Conservation (phyloP, 1,139 yeast species). For the Yamadazyma jaroonii region DNA sequence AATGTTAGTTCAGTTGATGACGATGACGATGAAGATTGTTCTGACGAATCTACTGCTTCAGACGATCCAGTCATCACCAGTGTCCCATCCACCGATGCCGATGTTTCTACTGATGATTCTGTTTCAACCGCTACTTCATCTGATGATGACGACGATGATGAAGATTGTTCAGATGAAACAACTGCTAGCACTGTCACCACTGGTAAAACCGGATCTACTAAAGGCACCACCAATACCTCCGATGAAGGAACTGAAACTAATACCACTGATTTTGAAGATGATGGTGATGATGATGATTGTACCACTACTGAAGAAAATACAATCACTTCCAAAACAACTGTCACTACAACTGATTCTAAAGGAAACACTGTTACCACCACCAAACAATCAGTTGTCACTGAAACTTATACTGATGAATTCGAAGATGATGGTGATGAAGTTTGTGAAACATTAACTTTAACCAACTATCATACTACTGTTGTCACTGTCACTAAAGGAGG, state of each 20-base stretch:
- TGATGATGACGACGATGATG: constrained; percentile 13
- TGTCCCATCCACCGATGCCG: background rate
- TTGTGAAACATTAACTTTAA: background rate
- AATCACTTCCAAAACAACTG: background rate
- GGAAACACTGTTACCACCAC: constrained; percentile 12
- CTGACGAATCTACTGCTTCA: background rate
- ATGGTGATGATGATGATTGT: constrained; percentile 12
- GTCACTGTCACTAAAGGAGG: constrained; percentile 6
- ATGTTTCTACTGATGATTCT: background rate
- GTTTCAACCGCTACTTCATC: constrained; percentile 1
- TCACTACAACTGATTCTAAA: constrained; percentile 7
- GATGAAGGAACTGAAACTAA: constrained; percentile 9
- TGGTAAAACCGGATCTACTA: constrained; percentile 1
- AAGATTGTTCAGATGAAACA: constrained; percentile 13
- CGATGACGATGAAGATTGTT: constrained; percentile 11
- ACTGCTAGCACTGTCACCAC: background rate
- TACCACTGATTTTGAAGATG: constrained; percentile 8
- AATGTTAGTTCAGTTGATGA: constrained; percentile 1
- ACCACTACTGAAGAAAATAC: constrained; percentile 6
- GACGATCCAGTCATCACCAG: too few species aligned
- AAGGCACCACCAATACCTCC: too few species aligned
- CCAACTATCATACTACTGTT: constrained; percentile 1
- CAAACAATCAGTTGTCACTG: constrained; percentile 4
- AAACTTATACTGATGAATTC: constrained; percentile 6
- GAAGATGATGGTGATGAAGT: constrained; percentile 9